phyloP scores from a whole-genome alignment of 768 basidiomycete species.

The Fomitopsis serialis region DNA sequence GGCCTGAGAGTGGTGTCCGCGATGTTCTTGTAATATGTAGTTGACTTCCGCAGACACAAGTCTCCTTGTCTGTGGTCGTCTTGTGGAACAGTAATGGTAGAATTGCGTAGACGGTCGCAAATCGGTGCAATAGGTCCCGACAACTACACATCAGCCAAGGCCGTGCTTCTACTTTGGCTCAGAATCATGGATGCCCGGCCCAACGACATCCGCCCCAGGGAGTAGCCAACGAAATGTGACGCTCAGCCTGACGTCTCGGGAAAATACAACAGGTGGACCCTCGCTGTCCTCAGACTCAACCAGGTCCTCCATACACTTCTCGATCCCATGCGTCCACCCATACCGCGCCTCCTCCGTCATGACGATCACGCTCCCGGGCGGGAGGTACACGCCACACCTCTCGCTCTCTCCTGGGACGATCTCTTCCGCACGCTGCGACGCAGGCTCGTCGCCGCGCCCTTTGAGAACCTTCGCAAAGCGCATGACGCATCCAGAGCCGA shows the following conservation, averaged over 20 bases:
- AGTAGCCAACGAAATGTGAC: slow-evolving; percentile 86
- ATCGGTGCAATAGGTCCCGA: no score
- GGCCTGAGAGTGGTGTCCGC: no score
- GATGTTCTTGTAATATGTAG: no score
- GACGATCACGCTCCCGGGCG: slow-evolving; percentile 70
- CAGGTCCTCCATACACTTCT: slow-evolving; percentile 50
- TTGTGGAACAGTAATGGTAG: no score
- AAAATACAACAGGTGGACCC: slow-evolving; percentile 30
- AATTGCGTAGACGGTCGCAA: no score
- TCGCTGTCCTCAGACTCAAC: slow-evolving; percentile 34
- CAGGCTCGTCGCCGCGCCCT: slow-evolving; percentile 1
- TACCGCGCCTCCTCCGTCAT: slow-evolving; percentile 81
- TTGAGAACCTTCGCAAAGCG: slow-evolving; percentile 40
- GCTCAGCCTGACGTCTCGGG: slow-evolving; percentile 60
- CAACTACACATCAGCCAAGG: no score
- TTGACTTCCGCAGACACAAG: no score
- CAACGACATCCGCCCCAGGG: slow-evolving; percentile 70
- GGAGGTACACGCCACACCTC: slow-evolving; percentile 58
- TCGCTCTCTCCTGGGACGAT: not conserved
- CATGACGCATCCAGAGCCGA: slow-evolving; percentile 81
- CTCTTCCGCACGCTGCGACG: slow-evolving; percentile 3
- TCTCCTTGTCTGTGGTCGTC: no score
- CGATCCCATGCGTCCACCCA: slow-evolving; percentile 86
- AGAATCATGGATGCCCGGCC: not conserved
- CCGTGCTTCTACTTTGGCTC: no score